phyloP scores from a whole-genome alignment of 1,284 basidiomycete genomes.

The Veloporphyrellus conicus region DNA sequence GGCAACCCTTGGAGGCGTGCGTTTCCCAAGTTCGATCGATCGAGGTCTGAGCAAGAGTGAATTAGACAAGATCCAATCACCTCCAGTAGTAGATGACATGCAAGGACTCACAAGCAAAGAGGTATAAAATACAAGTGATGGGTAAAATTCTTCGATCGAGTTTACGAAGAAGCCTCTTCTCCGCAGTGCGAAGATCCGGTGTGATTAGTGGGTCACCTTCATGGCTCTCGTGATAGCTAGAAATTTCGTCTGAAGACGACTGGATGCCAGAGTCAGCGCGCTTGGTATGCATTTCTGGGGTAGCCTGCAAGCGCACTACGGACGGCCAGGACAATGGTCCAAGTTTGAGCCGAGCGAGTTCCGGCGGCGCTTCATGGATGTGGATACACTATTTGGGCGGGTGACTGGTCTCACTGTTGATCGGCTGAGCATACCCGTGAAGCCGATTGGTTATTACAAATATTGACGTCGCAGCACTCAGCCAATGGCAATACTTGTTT shows the following conservation, averaged over 20 bases:
- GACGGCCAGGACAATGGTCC: neutral
- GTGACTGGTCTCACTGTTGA: neutral
- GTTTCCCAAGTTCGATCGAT: constrained; percentile 73
- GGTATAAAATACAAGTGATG: constrained; percentile 65
- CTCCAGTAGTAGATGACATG: neutral
- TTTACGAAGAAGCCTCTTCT: constrained; percentile 58
- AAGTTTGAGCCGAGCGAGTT: neutral
- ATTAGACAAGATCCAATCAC: neutral
- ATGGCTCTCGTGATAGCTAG: constrained; percentile 2
- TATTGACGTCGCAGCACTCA: neutral
- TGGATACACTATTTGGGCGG: neutral
- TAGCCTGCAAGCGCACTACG: neutral
- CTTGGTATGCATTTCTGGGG: constrained; percentile 18
- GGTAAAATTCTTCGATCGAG: constrained; percentile 66
- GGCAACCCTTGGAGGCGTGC: constrained; percentile 69
- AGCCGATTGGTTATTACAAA: neutral
- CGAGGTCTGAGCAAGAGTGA: constrained; percentile 48
- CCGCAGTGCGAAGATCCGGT: constrained; percentile 36
- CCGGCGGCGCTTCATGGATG: neutral
- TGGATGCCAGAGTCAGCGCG: constrained; percentile 6
- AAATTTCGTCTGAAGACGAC: constrained; percentile 6
- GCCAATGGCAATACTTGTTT: no score
- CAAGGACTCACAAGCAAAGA: constrained; percentile 61
- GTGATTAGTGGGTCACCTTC: constrained; percentile 27
- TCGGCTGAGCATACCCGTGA: neutral